Evolutionary conservation across 2,329 filamentous ascomycete species (phyloP).

Genomic region (Herpotrichia juniperi): DNA sequence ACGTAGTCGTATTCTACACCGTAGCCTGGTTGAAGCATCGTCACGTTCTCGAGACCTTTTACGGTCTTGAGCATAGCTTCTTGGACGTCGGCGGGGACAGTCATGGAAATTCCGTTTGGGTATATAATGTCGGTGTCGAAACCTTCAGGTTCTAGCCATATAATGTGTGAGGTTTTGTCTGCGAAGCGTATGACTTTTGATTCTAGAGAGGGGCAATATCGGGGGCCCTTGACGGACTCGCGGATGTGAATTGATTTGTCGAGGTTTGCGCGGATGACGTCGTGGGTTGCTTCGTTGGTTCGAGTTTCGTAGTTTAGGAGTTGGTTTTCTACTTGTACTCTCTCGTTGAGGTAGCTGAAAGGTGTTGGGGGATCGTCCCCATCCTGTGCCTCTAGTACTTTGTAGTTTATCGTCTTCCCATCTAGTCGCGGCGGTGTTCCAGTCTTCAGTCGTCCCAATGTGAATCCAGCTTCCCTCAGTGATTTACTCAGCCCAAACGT

Average conservation of each 20-base stretch:
- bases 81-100: conserved; percentile 86
- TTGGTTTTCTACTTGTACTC: conserved; percentile 79
- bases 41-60: conserved; percentile 83
- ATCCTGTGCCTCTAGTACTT: conserved; percentile 70
- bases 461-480: conserved; percentile 84
- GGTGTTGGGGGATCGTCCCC: conserved; percentile 87
- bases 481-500: conserved; percentile 94
- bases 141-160: conserved; percentile 97
- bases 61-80: conserved; percentile 85
- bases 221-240: conserved; percentile 89
- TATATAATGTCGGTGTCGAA: conserved; percentile 91
- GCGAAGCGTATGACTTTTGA: conserved; percentile 90
- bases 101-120: conserved; percentile 97
- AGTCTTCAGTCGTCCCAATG: conserved; percentile 89
- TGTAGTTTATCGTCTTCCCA: conserved; percentile 80
- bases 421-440: conserved; percentile 91
- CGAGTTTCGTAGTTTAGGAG: conserved; percentile 85
- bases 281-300: conserved; percentile 83
- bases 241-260: conserved; percentile 96
- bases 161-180: conserved; percentile 80
- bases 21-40: conserved; percentile 93
- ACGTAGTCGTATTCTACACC: conserved; percentile 99
- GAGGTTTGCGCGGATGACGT: conserved; percentile 85
- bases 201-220: conserved; percentile 95
- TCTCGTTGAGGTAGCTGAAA: conserved; percentile 87